phyloP scores from a whole-genome alignment of 768 basidiomycete genomes.

The Mycena chlorophos region DNA sequence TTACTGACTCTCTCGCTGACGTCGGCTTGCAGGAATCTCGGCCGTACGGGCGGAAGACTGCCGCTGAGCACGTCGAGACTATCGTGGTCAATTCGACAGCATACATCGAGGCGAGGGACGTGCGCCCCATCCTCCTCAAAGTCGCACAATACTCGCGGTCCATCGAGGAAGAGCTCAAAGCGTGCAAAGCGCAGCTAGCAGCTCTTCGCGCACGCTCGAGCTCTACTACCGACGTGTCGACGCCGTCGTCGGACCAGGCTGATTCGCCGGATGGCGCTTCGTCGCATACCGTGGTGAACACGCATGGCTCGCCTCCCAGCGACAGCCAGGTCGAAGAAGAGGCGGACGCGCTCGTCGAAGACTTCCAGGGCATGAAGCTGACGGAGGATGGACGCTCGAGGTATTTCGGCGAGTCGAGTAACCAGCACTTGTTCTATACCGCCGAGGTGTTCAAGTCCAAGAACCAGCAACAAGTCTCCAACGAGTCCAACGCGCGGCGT shows the following conservation, averaged over 20 bases:
- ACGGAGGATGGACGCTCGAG: conserved; percentile 6
- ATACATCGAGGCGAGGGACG: conserved; percentile 14
- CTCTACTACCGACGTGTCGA: not conserved
- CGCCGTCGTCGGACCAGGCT: not conserved
- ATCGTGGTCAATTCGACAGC: conserved; percentile 18
- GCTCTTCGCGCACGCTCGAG: not conserved
- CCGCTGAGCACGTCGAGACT: conserved; percentile 39
- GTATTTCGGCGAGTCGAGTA: conserved; percentile 33
- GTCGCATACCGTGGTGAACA: too few species aligned
- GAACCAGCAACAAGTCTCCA: conserved; percentile 29
- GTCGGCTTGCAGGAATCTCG: not conserved
- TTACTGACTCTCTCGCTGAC: too few species aligned
- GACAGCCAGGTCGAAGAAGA: not conserved
- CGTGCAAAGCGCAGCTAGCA: not conserved
- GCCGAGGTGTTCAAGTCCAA: conserved; percentile 45
- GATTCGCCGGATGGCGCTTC: too few species aligned
- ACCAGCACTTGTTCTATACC: conserved; percentile 29
- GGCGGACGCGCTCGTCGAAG: conserved; percentile 6
- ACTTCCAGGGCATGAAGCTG: conserved; percentile 1
- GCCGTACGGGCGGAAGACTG: conserved; percentile 35
- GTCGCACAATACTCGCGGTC: conserved; percentile 15
- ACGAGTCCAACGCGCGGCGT: conserved; percentile 1
- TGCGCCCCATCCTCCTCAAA: conserved; percentile 14
- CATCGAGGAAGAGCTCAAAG: conserved; percentile 9
- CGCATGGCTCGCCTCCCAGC: too few species aligned